A percentile compares a stretch with the other conserved stretches of the same genome.
Conservation (phyloP, 495 filamentous ascomycete genomes). For the Penicillium desertorum region DNA sequence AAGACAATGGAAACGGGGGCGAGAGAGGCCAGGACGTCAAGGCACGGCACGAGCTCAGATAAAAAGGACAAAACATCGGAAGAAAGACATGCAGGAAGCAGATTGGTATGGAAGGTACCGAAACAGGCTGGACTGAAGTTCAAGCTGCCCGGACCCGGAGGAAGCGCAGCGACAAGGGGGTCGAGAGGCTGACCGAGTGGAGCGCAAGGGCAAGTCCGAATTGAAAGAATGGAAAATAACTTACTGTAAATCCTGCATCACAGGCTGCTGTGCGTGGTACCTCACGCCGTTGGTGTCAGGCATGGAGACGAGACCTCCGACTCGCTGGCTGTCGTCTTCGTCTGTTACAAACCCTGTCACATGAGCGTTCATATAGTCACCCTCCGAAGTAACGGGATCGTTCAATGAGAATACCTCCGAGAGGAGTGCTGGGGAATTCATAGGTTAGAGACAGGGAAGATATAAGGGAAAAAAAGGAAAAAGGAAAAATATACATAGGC, state of each 20-base stretch:
- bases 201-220: slow-evolving; percentile 38
- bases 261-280: slow-evolving; percentile 47
- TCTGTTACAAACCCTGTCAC: slow-evolving; percentile 39
- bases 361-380: slow-evolving; percentile 43
- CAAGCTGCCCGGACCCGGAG: slow-evolving; percentile 39
- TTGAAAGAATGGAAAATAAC: slow-evolving; percentile 41
- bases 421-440: slow-evolving; percentile 32
- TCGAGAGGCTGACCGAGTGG: slow-evolving; percentile 36
- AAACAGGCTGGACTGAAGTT: slow-evolving; percentile 33
- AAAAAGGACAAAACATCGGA: slow-evolving; percentile 30
- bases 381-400: slow-evolving; percentile 41
- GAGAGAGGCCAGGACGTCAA: slow-evolving; percentile 15
- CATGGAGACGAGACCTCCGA: slow-evolving; percentile 45
- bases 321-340: slow-evolving; percentile 47
- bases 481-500: slow-evolving; percentile 2
- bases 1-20: slow-evolving; percentile 16
- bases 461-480: slow-evolving; percentile 10
- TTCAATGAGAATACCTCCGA: slow-evolving; percentile 42
- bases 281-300: slow-evolving; percentile 48
- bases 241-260: slow-evolving; percentile 51
- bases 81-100: slow-evolving; percentile 33
- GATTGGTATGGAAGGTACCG: slow-evolving; percentile 33
- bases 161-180: slow-evolving; percentile 41
- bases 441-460: slow-evolving; percentile 20
- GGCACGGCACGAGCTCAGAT: slow-evolving; percentile 19